Evolutionary conservation across 2,329 filamentous ascomycete species (phyloP).

Genomic region (Fusarium pseudocircinatum): DNA sequence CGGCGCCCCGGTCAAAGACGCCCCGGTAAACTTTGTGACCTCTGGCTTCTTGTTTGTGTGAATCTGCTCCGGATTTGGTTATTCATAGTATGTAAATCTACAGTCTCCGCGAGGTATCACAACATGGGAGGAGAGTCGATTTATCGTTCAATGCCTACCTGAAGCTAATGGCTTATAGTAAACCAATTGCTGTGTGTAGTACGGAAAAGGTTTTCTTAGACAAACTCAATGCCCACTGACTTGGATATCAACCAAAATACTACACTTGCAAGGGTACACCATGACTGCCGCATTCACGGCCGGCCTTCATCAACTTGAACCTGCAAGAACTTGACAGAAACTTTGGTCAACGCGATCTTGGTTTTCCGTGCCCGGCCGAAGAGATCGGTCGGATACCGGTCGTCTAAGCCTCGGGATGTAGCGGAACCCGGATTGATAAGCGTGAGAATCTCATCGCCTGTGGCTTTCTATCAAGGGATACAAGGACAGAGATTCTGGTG

Average conservation of each 20-base stretch:
- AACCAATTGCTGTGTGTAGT: background rate
- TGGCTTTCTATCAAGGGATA: background rate
- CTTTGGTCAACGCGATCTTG: too few relatives aligned
- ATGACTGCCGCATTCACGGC: background rate
- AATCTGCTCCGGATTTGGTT: background rate
- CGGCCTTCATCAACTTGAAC: too few relatives aligned
- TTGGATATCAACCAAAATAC: background rate
- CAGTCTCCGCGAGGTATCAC: background rate
- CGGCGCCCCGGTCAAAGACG: slow-evolving; percentile 17
- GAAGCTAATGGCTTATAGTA: background rate
- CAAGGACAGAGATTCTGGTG: background rate
- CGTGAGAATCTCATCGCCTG: slow-evolving; percentile 2
- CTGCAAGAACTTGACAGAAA: too few relatives aligned
- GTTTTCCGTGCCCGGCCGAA: slow-evolving; percentile 12
- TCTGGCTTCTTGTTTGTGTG: background rate
- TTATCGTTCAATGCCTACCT: background rate
- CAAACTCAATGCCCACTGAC: background rate
- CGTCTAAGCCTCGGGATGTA: background rate
- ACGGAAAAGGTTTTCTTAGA: background rate
- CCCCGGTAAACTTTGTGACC: background rate
- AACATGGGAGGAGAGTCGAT: background rate
- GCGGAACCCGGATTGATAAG: background rate
- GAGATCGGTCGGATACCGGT: background rate
- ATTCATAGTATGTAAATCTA: background rate
- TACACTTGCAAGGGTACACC: background rate